Conservation (phyloP, 169 alveolate species). For the Eimeria praecox region DNA sequence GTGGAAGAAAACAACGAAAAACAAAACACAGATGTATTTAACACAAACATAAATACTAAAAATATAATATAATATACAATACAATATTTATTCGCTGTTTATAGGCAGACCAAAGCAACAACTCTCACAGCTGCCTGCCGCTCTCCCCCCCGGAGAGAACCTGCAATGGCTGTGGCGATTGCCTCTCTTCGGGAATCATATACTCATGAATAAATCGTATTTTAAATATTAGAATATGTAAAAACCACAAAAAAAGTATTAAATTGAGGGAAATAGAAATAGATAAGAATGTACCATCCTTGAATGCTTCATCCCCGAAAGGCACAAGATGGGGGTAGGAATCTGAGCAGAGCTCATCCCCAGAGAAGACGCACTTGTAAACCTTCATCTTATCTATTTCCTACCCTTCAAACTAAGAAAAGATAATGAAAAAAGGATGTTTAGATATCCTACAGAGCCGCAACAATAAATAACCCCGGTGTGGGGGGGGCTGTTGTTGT, state of each 20-base stretch:
- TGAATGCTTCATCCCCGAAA: slow-evolving; percentile 90
- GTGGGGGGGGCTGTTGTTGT: slow-evolving; percentile 21
- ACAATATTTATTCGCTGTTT: too few relatives aligned
- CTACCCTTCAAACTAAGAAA: background rate
- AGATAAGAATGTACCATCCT: slow-evolving; percentile 83
- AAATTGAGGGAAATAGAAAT: background rate
- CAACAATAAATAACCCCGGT: background rate
- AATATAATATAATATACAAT: too few relatives aligned
- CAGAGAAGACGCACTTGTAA: slow-evolving; percentile 93
- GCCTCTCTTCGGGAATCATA: background rate
- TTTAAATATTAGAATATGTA: background rate
- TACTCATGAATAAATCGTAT: background rate
- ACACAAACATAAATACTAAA: background rate
- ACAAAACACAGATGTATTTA: background rate
- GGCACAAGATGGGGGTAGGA: slow-evolving; percentile 93
- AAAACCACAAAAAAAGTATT: background rate
- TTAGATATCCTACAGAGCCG: background rate
- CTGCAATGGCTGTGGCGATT: background rate
- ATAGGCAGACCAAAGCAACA: background rate
- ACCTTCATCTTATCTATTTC: slow-evolving; percentile 84
- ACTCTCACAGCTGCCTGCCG: background rate
- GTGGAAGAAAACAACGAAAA: background rate
- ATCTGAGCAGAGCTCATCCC: slow-evolving; percentile 96
- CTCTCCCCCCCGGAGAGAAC: background rate
- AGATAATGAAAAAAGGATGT: background rate